Percentiles rank a stretch among this genome's conserved stretches.
Conservation (phyloP, 495 filamentous ascomycete species). For the Aspergillus mulundensis region DNA sequence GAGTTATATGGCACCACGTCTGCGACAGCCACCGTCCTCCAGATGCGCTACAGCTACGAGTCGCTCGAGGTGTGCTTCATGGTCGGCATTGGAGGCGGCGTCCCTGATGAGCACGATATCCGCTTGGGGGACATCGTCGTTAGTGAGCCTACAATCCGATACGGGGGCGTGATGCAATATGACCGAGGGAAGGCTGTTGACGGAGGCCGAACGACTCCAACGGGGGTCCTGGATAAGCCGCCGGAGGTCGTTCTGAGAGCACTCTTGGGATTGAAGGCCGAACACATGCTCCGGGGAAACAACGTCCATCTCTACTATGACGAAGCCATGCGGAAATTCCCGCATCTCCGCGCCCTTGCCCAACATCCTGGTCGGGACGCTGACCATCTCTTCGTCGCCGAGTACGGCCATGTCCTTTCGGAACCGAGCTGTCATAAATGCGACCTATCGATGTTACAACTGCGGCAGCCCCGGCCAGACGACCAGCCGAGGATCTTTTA, state of each 20-base stretch:
- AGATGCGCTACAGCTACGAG: not conserved
- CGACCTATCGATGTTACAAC: not conserved
- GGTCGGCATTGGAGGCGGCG: constrained; percentile 2
- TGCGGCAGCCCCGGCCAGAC: not conserved
- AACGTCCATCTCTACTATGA: not conserved
- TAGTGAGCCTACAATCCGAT: not conserved
- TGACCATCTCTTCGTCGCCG: not conserved
- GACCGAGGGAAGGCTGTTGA: constrained; percentile 4
- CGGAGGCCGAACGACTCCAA: not conserved
- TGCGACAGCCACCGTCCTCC: not conserved
- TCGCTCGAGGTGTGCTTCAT: constrained; percentile 1
- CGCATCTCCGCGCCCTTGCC: not conserved
- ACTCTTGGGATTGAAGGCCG: not conserved
- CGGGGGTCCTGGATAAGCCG: not conserved
- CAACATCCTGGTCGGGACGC: not conserved
- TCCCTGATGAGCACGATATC: not conserved
- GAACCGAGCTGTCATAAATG: not conserved
- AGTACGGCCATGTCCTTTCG: not conserved
- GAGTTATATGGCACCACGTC: not conserved
- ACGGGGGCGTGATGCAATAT: constrained; percentile 2
- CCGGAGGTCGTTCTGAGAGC: not conserved
- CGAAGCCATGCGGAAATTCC: not conserved
- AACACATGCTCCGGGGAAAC: not conserved
- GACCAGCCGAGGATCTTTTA: not conserved
- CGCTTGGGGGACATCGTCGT: constrained; percentile 5